Percentiles rank a stretch among this genome's conserved stretches.
phyloP scores from a whole-genome alignment of 2,329 filamentous ascomycete genomes.

The Sarocladium brachiariae region DNA sequence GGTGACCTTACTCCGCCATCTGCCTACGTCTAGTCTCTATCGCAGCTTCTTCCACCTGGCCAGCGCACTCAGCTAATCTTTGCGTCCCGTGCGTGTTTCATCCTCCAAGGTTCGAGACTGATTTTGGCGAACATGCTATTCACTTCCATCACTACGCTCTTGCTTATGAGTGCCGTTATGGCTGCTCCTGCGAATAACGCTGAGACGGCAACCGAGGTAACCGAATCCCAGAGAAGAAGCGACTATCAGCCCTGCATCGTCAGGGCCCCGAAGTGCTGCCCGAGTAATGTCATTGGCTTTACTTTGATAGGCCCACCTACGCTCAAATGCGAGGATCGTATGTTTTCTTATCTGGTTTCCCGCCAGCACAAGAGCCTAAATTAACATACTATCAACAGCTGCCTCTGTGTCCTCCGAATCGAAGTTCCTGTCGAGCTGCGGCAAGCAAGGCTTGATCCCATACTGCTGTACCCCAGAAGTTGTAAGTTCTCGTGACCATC shows the following conservation, averaged over 20 bases:
- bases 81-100: background rate
- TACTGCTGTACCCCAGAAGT: slow-evolving; percentile 1
- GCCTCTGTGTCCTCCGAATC: background rate
- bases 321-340: background rate
- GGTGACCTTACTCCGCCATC: no score
- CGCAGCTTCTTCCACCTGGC: no score
- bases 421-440: background rate
- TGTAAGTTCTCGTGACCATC: no score
- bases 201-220: background rate
- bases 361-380: background rate
- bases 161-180: background rate
- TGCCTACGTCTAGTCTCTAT: no score
- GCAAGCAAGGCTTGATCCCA: background rate
- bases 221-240: background rate
- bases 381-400: background rate
- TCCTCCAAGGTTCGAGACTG: no score
- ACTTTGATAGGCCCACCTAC: background rate
- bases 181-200: background rate
- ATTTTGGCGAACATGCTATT: background rate
- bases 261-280: background rate
- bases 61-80: no score
- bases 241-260: background rate
- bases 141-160: background rate
- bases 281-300: background rate
- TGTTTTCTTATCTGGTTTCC: background rate